Percentiles rank a stretch among this genome's conserved stretches.
Evolutionary conservation across 352 stramenopile genomes (phyloP).

Genomic region (Pythium aquatile): DNA sequence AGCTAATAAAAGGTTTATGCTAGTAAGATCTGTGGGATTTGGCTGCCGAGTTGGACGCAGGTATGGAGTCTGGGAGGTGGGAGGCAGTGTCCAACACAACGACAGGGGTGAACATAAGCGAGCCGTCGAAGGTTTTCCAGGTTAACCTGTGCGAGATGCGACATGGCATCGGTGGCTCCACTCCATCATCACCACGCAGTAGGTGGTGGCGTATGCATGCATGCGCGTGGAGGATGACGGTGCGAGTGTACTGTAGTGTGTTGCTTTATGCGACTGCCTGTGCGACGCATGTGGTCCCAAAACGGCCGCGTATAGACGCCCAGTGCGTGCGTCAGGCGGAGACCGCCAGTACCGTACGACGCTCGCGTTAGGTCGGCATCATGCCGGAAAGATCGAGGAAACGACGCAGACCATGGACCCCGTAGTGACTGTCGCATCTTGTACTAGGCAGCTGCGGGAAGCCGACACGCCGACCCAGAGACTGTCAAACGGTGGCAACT

Average conservation of each 20-base stretch:
- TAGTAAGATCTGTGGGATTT: too few species aligned
- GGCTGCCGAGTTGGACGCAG: background rate
- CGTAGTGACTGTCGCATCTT: background rate
- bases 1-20: too few species aligned
- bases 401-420: background rate
- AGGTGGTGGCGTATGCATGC: background rate
- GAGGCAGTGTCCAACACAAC: conserved; percentile 26
- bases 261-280: background rate
- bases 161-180: conserved; percentile 4
- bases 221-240: background rate
- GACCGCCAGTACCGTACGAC: background rate
- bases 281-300: background rate
- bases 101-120: conserved; percentile 21
- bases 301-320: background rate
- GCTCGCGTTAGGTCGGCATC: background rate
- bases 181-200: background rate
- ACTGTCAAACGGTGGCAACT: conserved; percentile 1
- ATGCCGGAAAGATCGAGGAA: background rate
- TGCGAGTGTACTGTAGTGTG: background rate
- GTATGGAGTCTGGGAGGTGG: conserved; percentile 14
- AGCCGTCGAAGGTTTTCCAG: conserved; percentile 10
- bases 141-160: conserved; percentile 24
- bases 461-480: background rate
- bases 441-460: background rate
- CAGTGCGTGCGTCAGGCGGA: background rate